These are phyloP conservation scores for Neofusicoccum ribis DNA, from an alignment of 2,329 filamentous ascomycete species.

Conservation along the genomic window DNA sequence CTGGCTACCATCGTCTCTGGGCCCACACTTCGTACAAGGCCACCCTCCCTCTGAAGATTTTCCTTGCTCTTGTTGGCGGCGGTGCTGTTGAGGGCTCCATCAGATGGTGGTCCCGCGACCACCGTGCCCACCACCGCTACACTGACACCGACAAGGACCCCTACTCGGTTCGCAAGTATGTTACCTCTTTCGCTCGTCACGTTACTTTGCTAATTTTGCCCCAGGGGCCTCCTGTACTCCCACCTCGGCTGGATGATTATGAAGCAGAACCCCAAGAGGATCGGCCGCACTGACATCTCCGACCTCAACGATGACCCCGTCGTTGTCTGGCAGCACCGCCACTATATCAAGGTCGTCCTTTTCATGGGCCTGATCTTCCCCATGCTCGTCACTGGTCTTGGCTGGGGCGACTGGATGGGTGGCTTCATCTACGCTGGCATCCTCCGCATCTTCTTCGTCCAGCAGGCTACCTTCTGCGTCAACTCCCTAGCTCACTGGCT, in stretches of 20 bases:
- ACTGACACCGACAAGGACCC: slow-evolving; percentile 56
- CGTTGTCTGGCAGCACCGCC: slow-evolving; percentile 52
- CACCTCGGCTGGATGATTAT: slow-evolving; percentile 56
- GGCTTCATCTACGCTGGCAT: slow-evolving; percentile 55
- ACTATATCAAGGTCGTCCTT: slow-evolving; percentile 51
- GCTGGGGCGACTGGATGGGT: slow-evolving; percentile 52
- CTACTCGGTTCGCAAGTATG: slow-evolving; percentile 51
- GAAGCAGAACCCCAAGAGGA: slow-evolving; percentile 56
- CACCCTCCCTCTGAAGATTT: slow-evolving; percentile 46
- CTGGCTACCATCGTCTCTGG: slow-evolving; percentile 75
- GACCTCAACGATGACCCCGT: slow-evolving; percentile 54
- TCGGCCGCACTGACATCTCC: slow-evolving; percentile 53
- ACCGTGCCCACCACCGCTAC: slow-evolving; percentile 55
- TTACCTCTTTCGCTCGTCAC: background rate
- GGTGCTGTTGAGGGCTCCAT: slow-evolving; percentile 53
- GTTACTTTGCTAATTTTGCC: background rate
- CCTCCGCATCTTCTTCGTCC: slow-evolving; percentile 54
- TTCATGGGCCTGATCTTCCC: slow-evolving; percentile 52
- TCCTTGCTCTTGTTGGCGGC: slow-evolving; percentile 50
- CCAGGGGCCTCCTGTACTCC: slow-evolving; percentile 48
- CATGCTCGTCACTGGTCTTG: slow-evolving; percentile 49
- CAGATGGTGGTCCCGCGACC: slow-evolving; percentile 52
- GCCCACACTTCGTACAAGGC: slow-evolving; percentile 52
- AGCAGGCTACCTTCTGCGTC: slow-evolving; percentile 57
- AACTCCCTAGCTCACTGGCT: slow-evolving; percentile 57